Evolutionary conservation across 495 filamentous ascomycete genomes (phyloP).

Genomic region (Neurospora terricola): DNA sequence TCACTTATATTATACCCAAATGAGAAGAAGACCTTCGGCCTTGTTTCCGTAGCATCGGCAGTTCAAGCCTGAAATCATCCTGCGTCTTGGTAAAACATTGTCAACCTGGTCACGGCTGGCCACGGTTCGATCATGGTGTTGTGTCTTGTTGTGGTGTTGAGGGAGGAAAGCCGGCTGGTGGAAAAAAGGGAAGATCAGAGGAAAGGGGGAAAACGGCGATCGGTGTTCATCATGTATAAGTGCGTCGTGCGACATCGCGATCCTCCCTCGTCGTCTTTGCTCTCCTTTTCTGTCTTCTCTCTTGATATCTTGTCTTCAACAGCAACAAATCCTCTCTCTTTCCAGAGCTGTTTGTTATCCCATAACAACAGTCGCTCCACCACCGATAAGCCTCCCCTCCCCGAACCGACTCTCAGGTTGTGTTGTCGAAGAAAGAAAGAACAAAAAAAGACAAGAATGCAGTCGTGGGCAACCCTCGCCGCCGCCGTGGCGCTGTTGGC

Average conservation of each 20-base stretch:
- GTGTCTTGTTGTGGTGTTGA: background rate
- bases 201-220: background rate
- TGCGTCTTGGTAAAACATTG: background rate
- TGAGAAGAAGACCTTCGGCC: slow-evolving; percentile 24
- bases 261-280: background rate
- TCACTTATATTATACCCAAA: slow-evolving; percentile 29
- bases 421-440: slow-evolving; percentile 1
- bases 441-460: slow-evolving; percentile 36
- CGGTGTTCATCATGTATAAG: background rate
- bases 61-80: slow-evolving; percentile 21
- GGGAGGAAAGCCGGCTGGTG: background rate
- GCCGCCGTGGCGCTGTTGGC: slow-evolving; percentile 37
- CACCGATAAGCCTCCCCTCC: background rate
- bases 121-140: background rate
- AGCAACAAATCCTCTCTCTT: background rate
- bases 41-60: slow-evolving; percentile 34
- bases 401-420: background rate
- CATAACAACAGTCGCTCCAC: background rate
- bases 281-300: background rate
- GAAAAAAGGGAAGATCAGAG: background rate
- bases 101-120: slow-evolving; percentile 8
- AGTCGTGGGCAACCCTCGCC: slow-evolving; percentile 36
- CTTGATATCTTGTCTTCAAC: background rate
- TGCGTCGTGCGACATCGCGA: slow-evolving; percentile 2
- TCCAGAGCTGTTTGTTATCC: background rate